These are phyloP conservation scores for Pichia heedii DNA, from an alignment of 805 yeast genomes.

Conservation along the genomic window DNA sequence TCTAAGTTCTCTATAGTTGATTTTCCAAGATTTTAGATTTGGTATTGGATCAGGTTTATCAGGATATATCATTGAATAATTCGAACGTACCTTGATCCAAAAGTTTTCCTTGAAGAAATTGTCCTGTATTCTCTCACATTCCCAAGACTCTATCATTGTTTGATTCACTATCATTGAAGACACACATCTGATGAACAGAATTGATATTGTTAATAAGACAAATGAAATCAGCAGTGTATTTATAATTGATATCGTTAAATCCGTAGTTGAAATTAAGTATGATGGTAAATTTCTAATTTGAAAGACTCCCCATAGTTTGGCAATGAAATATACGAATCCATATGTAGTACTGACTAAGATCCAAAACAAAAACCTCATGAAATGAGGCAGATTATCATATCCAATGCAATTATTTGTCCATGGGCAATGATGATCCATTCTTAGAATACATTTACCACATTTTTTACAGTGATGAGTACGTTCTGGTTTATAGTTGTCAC, in stretches of 20 bases:
- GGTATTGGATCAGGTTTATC: constrained; percentile 28
- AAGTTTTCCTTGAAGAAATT: constrained; percentile 50
- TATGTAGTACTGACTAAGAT: constrained; percentile 43
- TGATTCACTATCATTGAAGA: constrained; percentile 53
- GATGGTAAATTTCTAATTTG: constrained; percentile 42
- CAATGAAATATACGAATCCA: constrained; percentile 34
- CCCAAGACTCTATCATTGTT: constrained; percentile 93
- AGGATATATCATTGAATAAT: constrained; percentile 32
- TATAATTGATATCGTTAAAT: constrained; percentile 46
- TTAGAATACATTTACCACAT: constrained; percentile 66
- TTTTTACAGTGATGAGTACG: constrained; percentile 80
- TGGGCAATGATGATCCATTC: constrained; percentile 93
- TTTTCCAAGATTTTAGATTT: constrained; percentile 38
- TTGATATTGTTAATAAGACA: constrained; percentile 48
- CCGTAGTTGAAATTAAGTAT: constrained; percentile 42
- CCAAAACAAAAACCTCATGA: constrained; percentile 66
- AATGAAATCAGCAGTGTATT: constrained; percentile 48
- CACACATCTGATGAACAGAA: constrained; percentile 55
- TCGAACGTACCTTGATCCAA: constrained; percentile 40
- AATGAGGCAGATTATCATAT: constrained; percentile 65
- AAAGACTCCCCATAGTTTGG: constrained; percentile 38
- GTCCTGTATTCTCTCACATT: constrained; percentile 66
- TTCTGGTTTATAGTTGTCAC: constrained; percentile 68
- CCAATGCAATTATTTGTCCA: constrained; percentile 95
- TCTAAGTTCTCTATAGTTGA: constrained; percentile 16